These are phyloP conservation scores for Colletotrichum gloeosporioides DNA, from an alignment of 2,329 filamentous ascomycete species.

Conservation along the genomic window DNA sequence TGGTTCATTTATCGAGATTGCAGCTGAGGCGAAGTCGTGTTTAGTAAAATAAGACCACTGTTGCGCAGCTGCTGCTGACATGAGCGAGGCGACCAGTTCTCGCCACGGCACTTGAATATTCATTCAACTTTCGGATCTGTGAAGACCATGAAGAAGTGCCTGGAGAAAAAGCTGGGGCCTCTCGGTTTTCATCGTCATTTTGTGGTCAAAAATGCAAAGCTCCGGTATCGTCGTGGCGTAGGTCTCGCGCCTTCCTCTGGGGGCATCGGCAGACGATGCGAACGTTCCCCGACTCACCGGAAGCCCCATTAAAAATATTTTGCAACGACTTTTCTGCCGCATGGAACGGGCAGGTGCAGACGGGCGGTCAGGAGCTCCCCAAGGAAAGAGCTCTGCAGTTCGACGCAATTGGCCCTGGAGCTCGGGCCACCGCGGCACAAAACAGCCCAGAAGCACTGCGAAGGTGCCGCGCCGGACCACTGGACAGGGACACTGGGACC, in stretches of 20 bases:
- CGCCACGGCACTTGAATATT: neutral
- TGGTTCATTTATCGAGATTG: neutral
- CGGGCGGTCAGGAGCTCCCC: conserved; percentile 10
- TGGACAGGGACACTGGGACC: neutral
- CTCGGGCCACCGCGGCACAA: conserved; percentile 8
- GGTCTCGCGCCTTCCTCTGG: neutral
- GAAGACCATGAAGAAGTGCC: rapidly evolving
- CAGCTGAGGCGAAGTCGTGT: neutral
- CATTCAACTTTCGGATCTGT: neutral
- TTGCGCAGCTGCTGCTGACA: neutral
- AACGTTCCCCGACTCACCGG: conserved; percentile 12
- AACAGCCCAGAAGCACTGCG: conserved; percentile 1
- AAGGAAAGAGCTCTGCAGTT: neutral
- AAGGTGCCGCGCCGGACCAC: neutral
- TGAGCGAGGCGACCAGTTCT: neutral
- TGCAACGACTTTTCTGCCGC: conserved; percentile 1
- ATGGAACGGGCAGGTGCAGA: neutral
- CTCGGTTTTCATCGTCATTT: neutral
- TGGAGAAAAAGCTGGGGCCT: neutral
- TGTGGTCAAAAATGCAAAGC: neutral
- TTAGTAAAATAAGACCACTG: neutral
- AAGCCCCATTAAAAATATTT: neutral
- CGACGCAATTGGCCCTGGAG: conserved; percentile 4
- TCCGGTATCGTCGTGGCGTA: conserved; percentile 8
- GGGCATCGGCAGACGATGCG: conserved; percentile 12